Evolutionary conservation across 176 grass and related monocot genomes (phyloP).

Genomic region (Musa beccarii): DNA sequence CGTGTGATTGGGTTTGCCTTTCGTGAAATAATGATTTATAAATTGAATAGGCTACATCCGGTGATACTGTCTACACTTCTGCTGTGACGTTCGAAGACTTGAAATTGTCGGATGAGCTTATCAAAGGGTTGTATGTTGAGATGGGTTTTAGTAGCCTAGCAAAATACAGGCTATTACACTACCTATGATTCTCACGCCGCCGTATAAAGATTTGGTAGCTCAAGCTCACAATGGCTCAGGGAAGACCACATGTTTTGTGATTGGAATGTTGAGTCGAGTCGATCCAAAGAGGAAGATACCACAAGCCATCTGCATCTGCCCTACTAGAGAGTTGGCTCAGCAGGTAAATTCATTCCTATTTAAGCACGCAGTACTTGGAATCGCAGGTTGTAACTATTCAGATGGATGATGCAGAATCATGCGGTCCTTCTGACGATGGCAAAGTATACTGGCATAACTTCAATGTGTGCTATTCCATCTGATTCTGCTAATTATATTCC

Average conservation of each 20-base stretch:
- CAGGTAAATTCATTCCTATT: constrained; percentile 28
- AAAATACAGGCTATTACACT: constrained; percentile 83
- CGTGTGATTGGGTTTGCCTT: too few relatives aligned
- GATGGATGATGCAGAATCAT: constrained; percentile 45
- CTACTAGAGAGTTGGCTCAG: constrained; percentile 83
- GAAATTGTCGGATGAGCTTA: too few relatives aligned
- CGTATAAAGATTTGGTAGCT: constrained; percentile 81
- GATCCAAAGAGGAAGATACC: constrained; percentile 48
- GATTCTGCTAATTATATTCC: constrained; percentile 49
- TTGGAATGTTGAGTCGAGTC: constrained; percentile 94
- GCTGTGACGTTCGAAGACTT: too few relatives aligned
- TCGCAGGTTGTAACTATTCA: constrained; percentile 10
- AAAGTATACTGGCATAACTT: constrained; percentile 68
- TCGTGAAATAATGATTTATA: too few relatives aligned
- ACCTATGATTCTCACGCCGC: constrained; percentile 83
- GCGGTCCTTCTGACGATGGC: constrained; percentile 76
- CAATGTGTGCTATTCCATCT: constrained; percentile 56
- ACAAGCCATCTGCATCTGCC: constrained; percentile 88
- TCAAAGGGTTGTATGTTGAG: too few relatives aligned
- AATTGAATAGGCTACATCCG: too few relatives aligned
- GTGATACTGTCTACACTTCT: too few relatives aligned
- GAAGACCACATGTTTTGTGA: constrained; percentile 91
- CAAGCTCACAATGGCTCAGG: constrained; percentile 91
- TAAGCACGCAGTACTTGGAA: neutral
- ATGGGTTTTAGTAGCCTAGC: too few relatives aligned